phyloP scores from a whole-genome alignment of 768 basidiomycete species.

The Xanthoconium stramineum region DNA sequence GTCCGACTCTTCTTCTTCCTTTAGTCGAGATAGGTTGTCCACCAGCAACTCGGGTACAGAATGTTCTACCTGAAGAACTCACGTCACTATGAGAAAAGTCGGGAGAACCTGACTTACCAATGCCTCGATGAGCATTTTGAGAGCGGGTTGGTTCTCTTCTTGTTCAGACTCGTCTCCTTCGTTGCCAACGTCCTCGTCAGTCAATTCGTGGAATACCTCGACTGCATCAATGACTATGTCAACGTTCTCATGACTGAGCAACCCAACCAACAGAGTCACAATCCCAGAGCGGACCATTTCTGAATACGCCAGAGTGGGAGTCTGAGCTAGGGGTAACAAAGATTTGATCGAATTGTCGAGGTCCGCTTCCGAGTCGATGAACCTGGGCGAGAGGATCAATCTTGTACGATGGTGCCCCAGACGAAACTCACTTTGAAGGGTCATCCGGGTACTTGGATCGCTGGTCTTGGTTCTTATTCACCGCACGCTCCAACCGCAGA shows the following conservation, averaged over 20 bases:
- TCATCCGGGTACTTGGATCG: constrained; percentile 93
- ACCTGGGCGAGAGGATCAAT: constrained; percentile 48
- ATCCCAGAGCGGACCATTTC: constrained; percentile 81
- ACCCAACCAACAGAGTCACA: constrained; percentile 67
- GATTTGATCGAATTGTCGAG: constrained; percentile 85
- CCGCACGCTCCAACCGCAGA: constrained; percentile 79
- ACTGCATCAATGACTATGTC: constrained; percentile 98
- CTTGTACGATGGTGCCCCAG: not conserved
- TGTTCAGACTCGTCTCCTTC: constrained; percentile 65
- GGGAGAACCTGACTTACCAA: constrained; percentile 52
- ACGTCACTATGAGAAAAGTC: not conserved
- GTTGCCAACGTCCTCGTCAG: constrained; percentile 92
- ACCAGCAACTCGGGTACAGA: constrained; percentile 86
- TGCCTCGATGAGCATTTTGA: constrained; percentile 71
- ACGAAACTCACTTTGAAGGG: constrained; percentile 69
- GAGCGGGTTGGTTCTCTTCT: constrained; percentile 57
- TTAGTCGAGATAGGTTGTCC: constrained; percentile 83
- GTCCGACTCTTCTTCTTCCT: constrained; percentile 89
- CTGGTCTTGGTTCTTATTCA: constrained; percentile 94
- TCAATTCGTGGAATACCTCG: constrained; percentile 88
- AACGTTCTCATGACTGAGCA: constrained; percentile 93
- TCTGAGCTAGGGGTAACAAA: constrained; percentile 85
- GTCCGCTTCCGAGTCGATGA: constrained; percentile 98
- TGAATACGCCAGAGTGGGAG: constrained; percentile 79
- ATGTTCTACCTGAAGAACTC: constrained; percentile 61